Conservation (phyloP, 306 rosid genomes). For the Dicorynia guianensis region DNA sequence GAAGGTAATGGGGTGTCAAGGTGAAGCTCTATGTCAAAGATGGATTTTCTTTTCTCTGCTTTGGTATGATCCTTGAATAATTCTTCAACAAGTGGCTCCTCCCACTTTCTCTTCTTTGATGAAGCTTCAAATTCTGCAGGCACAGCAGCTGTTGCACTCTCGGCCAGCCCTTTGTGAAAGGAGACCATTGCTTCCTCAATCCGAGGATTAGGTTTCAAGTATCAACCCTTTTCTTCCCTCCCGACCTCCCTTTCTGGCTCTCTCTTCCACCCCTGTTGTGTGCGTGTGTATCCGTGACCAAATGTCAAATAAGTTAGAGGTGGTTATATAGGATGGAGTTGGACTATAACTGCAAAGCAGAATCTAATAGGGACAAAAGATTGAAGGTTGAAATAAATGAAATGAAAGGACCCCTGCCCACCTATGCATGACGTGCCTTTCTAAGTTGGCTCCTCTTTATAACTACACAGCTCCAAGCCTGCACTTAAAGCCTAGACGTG, state of each 20-base stretch:
- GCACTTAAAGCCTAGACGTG: conserved; percentile 44
- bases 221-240: neutral
- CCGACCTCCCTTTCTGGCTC: too few relatives aligned
- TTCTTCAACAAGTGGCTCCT: conserved; percentile 45
- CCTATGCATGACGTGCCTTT: conserved; percentile 62
- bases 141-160: conserved; percentile 43
- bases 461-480: conserved; percentile 25
- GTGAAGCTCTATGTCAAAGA: conserved; percentile 71
- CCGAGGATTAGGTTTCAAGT: neutral
- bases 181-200: conserved; percentile 60
- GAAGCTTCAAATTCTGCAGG: conserved; percentile 54
- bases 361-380: conserved; percentile 30
- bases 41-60: conserved; percentile 47
- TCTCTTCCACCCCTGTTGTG: neutral
- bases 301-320: conserved; percentile 49
- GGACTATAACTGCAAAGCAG: conserved; percentile 41
- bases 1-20: conserved; percentile 83
- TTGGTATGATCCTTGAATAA: conserved; percentile 52
- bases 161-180: conserved; percentile 55
- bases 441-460: conserved; percentile 50
- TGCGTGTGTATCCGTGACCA: conserved; percentile 22
- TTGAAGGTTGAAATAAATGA: conserved; percentile 41
- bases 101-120: conserved; percentile 72
- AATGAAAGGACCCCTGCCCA: conserved; percentile 40
- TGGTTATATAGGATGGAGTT: conserved; percentile 61